Percentiles rank a stretch among this genome's conserved stretches.
phyloP scores from a whole-genome alignment of 2,329 filamentous ascomycete species.

The Microcyclosporella mali region DNA sequence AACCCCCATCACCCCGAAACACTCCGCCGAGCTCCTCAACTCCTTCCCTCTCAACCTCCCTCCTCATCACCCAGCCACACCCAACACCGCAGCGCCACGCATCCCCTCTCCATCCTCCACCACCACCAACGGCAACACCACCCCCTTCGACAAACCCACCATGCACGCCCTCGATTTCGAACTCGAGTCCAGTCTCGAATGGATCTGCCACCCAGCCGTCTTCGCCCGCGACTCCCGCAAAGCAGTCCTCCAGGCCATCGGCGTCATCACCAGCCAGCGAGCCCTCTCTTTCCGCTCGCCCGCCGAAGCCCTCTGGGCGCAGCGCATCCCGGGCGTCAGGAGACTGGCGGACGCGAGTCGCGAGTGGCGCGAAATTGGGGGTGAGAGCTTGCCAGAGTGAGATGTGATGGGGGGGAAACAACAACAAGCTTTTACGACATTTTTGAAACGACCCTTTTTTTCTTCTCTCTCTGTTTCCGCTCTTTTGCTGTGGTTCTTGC shows the following conservation, averaged over 20 bases:
- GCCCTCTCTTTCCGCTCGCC: conserved; percentile 89
- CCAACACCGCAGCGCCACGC: conserved; percentile 35
- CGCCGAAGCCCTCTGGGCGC: conserved; percentile 83
- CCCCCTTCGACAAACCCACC: conserved; percentile 75
- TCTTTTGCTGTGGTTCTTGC: too few species aligned
- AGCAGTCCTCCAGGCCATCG: conserved; percentile 90
- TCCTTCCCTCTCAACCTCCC: conserved; percentile 14
- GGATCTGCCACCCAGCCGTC: conserved; percentile 94
- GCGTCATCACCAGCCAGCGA: conserved; percentile 89
- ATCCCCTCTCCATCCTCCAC: conserved; percentile 5
- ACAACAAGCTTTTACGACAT: too few species aligned
- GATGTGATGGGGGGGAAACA: neutral
- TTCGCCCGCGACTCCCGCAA: conserved; percentile 93
- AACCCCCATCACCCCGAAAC: conserved; percentile 24
- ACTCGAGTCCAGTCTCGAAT: conserved; percentile 83
- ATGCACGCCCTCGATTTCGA: conserved; percentile 86
- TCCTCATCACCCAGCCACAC: conserved; percentile 13
- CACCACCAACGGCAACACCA: conserved; percentile 52
- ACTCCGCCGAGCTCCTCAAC: conserved; percentile 3
- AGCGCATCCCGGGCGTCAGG: conserved; percentile 73
- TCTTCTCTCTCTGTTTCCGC: too few species aligned
- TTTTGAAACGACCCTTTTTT: too few species aligned
- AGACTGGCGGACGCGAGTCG: conserved; percentile 74
- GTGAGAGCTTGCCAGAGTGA: neutral
- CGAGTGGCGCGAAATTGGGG: conserved; percentile 78